Conservation (phyloP, 2,329 filamentous ascomycete species). For the Cercospora sojina region DNA sequence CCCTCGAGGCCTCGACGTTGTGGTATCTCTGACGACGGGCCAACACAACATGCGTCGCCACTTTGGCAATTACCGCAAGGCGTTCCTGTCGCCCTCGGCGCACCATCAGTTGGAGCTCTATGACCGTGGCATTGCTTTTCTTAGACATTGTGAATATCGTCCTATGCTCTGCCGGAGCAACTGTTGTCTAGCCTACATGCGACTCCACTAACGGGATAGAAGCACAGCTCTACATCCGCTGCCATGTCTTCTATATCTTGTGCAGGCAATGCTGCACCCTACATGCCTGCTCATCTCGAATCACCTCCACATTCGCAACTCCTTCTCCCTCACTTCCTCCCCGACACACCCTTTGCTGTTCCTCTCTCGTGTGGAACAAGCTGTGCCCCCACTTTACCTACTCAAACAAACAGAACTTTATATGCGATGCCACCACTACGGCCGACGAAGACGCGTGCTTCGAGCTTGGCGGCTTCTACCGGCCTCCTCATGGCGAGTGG, state of each 20-base stretch:
- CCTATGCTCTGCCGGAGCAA: slow-evolving; percentile 8
- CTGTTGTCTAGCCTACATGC: slow-evolving; percentile 18
- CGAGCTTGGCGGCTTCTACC: slow-evolving; percentile 19
- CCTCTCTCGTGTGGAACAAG: neutral
- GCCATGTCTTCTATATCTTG: slow-evolving; percentile 3
- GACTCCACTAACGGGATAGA: slow-evolving; percentile 6
- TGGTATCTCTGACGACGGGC: slow-evolving; percentile 2
- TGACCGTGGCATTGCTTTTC: neutral
- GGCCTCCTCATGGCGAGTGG: slow-evolving; percentile 20
- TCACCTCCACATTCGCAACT: neutral
- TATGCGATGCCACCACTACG: slow-evolving; percentile 17
- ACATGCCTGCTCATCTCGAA: slow-evolving; percentile 14
- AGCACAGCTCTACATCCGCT: neutral
- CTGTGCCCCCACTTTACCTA: neutral
- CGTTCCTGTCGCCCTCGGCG: neutral
- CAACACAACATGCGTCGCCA: neutral
- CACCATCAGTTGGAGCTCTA: neutral
- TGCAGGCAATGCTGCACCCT: neutral
- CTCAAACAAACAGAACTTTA: neutral
- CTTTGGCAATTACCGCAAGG: neutral
- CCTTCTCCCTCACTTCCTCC: neutral
- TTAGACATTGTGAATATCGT: neutral
- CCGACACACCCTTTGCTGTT: neutral
- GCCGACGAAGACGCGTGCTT: slow-evolving; percentile 15
- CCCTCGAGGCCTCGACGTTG: slow-evolving; percentile 1